Percentiles rank a stretch among this genome's conserved stretches.
Conservation (phyloP, 2,329 filamentous ascomycete species). For the Harringtonia lauricola region DNA sequence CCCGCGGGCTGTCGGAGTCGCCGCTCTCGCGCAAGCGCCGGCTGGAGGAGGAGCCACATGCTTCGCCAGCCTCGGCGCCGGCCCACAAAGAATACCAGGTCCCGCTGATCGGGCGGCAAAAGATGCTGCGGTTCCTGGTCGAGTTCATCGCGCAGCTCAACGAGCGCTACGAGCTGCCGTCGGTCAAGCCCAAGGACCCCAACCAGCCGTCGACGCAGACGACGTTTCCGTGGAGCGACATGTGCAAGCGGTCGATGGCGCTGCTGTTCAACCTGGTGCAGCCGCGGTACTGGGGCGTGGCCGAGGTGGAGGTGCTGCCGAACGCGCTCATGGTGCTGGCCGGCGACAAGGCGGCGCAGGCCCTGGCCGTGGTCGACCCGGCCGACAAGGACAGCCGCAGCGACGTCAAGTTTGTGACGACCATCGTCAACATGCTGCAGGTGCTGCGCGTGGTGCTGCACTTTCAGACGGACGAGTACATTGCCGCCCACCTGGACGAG, state of each 20-base stretch:
- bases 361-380: constrained; percentile 48
- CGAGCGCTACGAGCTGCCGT: constrained; percentile 72
- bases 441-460: constrained; percentile 84
- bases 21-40: constrained; percentile 60
- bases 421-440: constrained; percentile 88
- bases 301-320: constrained; percentile 83
- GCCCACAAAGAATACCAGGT: constrained; percentile 56
- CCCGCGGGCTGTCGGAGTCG: constrained; percentile 48
- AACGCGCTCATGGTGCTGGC: constrained; percentile 78
- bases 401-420: constrained; percentile 76
- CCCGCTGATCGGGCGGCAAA: constrained; percentile 53
- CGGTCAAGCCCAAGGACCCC: constrained; percentile 52
- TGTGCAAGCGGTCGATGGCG: constrained; percentile 74
- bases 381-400: constrained; percentile 53
- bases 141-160: constrained; percentile 87
- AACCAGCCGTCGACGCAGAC: constrained; percentile 30
- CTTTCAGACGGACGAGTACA: constrained; percentile 83
- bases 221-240: constrained; percentile 54
- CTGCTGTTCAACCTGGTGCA: constrained; percentile 78
- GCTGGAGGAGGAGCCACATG: constrained; percentile 32
- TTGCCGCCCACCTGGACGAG: constrained; percentile 62
- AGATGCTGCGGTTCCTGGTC: constrained; percentile 89
- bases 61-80: constrained; percentile 21
- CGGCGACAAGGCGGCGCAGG: constrained; percentile 60
- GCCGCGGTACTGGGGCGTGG: constrained; percentile 79